These are phyloP conservation scores for Colletotrichum sp. DNA, from an alignment of 2,329 filamentous ascomycete species.

Conservation along the genomic window DNA sequence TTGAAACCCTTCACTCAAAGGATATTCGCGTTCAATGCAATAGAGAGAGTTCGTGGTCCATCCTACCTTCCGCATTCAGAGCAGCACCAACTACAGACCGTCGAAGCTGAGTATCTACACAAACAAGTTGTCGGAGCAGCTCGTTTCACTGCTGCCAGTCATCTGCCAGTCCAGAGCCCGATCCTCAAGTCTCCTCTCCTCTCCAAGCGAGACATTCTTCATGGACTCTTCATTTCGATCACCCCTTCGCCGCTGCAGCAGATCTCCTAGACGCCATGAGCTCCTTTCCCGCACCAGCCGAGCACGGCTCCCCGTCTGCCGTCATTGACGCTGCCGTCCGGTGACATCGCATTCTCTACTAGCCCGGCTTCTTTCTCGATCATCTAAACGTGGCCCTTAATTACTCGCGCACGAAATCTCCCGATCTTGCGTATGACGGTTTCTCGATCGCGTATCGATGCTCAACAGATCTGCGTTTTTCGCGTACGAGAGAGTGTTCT, in stretches of 20 bases:
- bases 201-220: background rate
- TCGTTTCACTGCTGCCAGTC: background rate
- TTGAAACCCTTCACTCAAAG: background rate
- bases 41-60: background rate
- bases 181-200: background rate
- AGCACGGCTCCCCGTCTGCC: background rate
- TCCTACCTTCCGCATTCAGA: background rate
- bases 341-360: background rate
- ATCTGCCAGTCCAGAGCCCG: background rate
- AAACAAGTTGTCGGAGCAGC: background rate
- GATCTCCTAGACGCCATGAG: background rate
- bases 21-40: background rate
- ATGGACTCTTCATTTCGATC: background rate
- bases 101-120: background rate
- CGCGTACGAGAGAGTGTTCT: background rate
- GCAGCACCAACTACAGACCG: background rate
- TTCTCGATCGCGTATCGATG: background rate
- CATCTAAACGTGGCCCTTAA: background rate
- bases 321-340: background rate
- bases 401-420: background rate
- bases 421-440: background rate
- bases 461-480: background rate
- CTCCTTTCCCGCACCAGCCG: background rate
- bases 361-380: background rate
- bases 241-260: background rate